Base-by-base conservation (phyloP, 257 asterid species). In the Solanum medicagineum region DNA sequence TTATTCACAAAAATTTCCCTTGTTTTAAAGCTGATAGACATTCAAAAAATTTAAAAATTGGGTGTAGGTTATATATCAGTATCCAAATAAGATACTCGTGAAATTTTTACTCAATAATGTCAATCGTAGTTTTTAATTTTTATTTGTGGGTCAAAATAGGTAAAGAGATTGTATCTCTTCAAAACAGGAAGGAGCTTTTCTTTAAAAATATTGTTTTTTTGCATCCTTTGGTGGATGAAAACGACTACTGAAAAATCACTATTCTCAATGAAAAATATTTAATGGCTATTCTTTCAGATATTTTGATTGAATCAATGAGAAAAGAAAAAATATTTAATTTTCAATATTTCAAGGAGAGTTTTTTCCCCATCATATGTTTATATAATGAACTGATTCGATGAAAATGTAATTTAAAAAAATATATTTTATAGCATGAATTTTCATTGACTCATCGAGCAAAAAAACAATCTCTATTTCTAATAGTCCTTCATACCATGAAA, bases 311-410 rank as follows among this genome's bases (percentile, higher is more conserved):
- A 4, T 36, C 1, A 36, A 5, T 0, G 36, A 32, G 4, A 36
- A 36, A 3, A 36, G 5, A 36, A 36, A 36, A 36, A 36, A 36
- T 4, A 36, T 4, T 36, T 32, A 0, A 32, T 32, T 32, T 32
- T 32, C 0, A 32, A 32, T 3, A 32, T 32, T 32, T 32, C 36
- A 2, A 32, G 2, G 42, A 36, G 42, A 36, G 1, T 36, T 5
- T 36, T 3, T n/a, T 59, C 10, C 7, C 0, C 2, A 8, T 0
- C 29, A 0, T 4, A 13, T 59, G 1, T 59, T 59, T n/a, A 32
- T 0, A 0, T 13, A 59, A 4, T 59, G 3, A 59, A 15, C 1
- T 59, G 29, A 0, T 59, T 59, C 3, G 7, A 59, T 4, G n/a
- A 13, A 3, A 20, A 24, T n/a, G 1, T 1, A 20, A 59, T 32